phyloP scores from a whole-genome alignment of 495 filamentous ascomycete genomes.

The Tuber microsphaerosporum region DNA sequence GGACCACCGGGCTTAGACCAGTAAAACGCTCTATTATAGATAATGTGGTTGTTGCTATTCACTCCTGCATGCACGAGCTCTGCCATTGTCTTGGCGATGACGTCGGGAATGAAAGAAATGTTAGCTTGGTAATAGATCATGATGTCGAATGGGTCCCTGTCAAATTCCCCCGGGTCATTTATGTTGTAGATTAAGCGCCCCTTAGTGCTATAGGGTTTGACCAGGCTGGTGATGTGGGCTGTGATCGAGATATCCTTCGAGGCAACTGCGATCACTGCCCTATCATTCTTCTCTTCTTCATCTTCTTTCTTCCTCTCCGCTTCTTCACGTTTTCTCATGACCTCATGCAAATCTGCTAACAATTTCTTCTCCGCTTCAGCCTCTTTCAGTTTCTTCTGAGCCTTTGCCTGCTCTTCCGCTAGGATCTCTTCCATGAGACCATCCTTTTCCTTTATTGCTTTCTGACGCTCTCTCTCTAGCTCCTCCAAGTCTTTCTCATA shows the following conservation, averaged over 20 bases:
- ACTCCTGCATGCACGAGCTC: not conserved
- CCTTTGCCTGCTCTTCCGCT: not conserved
- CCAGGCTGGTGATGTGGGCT: not conserved
- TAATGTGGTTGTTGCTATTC: not conserved
- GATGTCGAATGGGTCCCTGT: not conserved
- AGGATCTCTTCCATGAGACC: conserved; percentile 8
- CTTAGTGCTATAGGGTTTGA: not conserved
- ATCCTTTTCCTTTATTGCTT: conserved; percentile 34
- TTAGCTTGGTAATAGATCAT: not conserved
- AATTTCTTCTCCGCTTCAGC: not conserved
- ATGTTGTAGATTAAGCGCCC: not conserved
- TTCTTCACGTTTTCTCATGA: not conserved
- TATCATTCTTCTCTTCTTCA: not conserved
- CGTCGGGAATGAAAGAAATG: too few relatives aligned
- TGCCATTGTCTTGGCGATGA: not conserved
- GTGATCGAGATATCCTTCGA: not conserved
- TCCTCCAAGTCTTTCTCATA: conserved; percentile 32
- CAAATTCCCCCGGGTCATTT: not conserved
- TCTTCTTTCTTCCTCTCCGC: not conserved
- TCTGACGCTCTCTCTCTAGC: conserved; percentile 24
- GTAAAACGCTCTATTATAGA: not conserved
- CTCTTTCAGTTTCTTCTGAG: not conserved
- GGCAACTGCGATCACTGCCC: not conserved
- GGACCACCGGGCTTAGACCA: not conserved
- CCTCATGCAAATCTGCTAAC: not conserved